Evolutionary conservation across 2,329 filamentous ascomycete species (phyloP).

Genomic region (Sphaerulina vaccinii): DNA sequence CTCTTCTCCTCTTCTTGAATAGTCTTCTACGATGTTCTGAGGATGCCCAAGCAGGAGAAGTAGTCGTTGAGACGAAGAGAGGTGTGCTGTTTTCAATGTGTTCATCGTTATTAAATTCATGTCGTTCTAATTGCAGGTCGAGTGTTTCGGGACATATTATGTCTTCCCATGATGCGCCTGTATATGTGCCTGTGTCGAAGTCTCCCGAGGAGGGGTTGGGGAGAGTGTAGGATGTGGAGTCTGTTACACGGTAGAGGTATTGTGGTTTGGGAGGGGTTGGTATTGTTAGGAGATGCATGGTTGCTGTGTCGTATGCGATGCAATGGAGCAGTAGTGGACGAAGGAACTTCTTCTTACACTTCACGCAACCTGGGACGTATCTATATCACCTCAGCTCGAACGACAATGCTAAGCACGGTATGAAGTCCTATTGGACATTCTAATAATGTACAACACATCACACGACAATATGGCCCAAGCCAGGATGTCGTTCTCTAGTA

Average conservation of each 20-base stretch:
- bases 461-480: too few relatives aligned
- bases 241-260: constrained; percentile 20
- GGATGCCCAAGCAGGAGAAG: constrained; percentile 3
- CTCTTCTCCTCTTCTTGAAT: constrained; percentile 4
- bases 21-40: constrained; percentile 11
- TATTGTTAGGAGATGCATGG: constrained; percentile 3
- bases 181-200: constrained; percentile 18
- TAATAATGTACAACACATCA: too few relatives aligned
- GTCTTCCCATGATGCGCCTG: constrained; percentile 15
- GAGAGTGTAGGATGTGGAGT: constrained; percentile 15
- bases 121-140: constrained; percentile 2
- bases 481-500: too few relatives aligned
- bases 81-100: background rate
- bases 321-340: too few relatives aligned
- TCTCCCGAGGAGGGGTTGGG: constrained; percentile 5
- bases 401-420: too few relatives aligned
- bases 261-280: constrained; percentile 11
- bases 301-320: background rate
- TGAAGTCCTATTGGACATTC: too few relatives aligned
- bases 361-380: too few relatives aligned
- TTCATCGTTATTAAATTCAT: background rate
- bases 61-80: constrained; percentile 6
- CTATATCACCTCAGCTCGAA: too few relatives aligned
- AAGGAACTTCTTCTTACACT: too few relatives aligned
- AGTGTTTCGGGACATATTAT: constrained; percentile 13